A percentile compares a stretch with the other conserved stretches of the same genome.
phyloP scores from a whole-genome alignment of 176 grass and related monocot genomes.

The Leersia perrieri region DNA sequence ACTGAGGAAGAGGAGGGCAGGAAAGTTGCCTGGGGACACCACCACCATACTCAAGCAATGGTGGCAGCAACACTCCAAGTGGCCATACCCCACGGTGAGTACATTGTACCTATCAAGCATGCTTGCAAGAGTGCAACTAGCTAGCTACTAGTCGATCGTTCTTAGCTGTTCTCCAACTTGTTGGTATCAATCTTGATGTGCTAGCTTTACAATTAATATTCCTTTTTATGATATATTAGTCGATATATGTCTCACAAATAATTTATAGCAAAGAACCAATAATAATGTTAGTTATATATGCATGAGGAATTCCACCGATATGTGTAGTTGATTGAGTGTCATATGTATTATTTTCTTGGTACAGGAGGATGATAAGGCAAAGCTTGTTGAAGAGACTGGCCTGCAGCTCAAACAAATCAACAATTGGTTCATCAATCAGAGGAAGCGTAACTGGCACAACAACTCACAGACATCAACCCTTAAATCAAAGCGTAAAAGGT shows the following conservation, averaged over 20 bases:
- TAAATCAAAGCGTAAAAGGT: conserved; percentile 99
- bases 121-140: conserved; percentile 45
- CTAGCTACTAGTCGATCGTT: conserved; percentile 17
- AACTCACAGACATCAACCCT: conserved; percentile 88
- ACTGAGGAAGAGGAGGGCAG: conserved; percentile 91
- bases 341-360: conserved; percentile 12
- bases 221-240: not conserved
- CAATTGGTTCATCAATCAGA: conserved; percentile 99
- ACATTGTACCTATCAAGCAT: conserved; percentile 42
- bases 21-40: conserved; percentile 97
- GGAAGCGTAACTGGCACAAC: conserved; percentile 99
- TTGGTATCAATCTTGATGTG: conserved; percentile 19
- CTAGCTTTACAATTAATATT: conserved; percentile 1
- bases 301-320: not conserved
- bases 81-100: conserved; percentile 99
- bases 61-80: conserved; percentile 99
- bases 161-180: conserved; percentile 36
- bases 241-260: not conserved
- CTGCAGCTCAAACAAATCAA: conserved; percentile 99
- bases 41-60: conserved; percentile 95
- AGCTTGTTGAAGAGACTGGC: conserved; percentile 97
- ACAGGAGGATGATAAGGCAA: conserved; percentile 98
- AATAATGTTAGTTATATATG: not conserved
- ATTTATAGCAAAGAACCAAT: not conserved
- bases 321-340: not conserved